Base-by-base conservation (phyloP, 139 green algal genomes). In the Penium margaritaceum region DNA sequence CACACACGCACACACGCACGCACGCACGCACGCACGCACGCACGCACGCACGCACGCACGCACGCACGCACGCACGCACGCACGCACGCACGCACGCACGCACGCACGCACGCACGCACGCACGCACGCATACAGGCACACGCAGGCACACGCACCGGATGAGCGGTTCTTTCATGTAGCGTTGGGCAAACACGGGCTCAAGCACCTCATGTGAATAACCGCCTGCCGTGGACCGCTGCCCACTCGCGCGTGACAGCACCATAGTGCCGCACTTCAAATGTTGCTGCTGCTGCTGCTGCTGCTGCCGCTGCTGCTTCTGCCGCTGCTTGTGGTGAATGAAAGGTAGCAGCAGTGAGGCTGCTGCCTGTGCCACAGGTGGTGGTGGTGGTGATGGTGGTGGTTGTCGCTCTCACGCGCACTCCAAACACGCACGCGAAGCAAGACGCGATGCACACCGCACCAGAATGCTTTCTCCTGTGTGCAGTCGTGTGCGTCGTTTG, bases 171-270 rank as follows among this genome's bases (percentile, higher is more conserved):
- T 60, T n/a, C 51, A 60, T 60, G 51, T 60, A 60, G 4, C 51
- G 51, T n/a, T 60, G 29, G 51, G 51, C 51, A 24, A 60, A 60
- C 24, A 60, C 51, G 51, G 51, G 51, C 51, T 60, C 51, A n/a
- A 60, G 51, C 9, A 60, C 51, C 51, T n/a, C 51, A 24, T 60
- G 24, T 24, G 29, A n/a, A n/a, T 60, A 33, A 24, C 19, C 30
- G 51, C 51, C 1, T 15, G 29, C 51, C 15, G 17, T 21, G 27
- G 58, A 66, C 32, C n/a, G n/a, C n/a, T n/a, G n/a, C n/a, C n/a
- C n/a, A n/a, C 27, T 39, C 58, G 30, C 24, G 58, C 58, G 58
- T 29, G 58, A 43, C 24, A 66, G 58, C 58, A 66, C 58, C 58
- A 39, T 60, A 21, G 5, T 9, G 44, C 2, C 44, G 3, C 3